These are phyloP conservation scores for Erodium maritimum DNA, from an alignment of 345 rosid species.

Conservation along the genomic window DNA sequence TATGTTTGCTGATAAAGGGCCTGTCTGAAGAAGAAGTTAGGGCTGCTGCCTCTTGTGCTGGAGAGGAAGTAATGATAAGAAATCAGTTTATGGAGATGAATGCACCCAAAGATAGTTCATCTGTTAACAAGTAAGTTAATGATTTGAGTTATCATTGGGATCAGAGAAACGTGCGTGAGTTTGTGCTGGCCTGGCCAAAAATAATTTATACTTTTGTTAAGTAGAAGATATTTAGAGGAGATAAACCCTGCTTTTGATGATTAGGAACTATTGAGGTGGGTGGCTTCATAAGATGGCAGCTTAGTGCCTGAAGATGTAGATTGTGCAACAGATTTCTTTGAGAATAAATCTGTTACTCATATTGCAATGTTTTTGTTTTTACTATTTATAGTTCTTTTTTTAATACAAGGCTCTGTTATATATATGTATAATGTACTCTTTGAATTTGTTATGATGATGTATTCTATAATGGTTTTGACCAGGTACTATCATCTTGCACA, in stretches of 20 bases:
- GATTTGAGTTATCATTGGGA: slow-evolving; percentile 1
- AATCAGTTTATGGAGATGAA: slow-evolving; percentile 92
- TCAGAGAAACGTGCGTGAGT: no score
- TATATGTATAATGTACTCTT: slow-evolving; percentile 1
- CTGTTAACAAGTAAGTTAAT: slow-evolving; percentile 79
- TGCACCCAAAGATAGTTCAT: slow-evolving; percentile 85
- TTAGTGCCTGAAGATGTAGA: slow-evolving; percentile 1
- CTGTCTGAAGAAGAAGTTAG: slow-evolving; percentile 96
- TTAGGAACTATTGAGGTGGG: slow-evolving; percentile 2
- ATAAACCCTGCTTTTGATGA: not conserved
- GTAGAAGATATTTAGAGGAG: no score
- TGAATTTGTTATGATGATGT: not conserved
- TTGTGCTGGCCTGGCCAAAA: no score
- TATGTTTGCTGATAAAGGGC: slow-evolving; percentile 46
- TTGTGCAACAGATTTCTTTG: not conserved
- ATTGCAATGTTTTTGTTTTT: not conserved
- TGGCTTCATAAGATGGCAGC: slow-evolving; percentile 2
- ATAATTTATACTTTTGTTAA: no score
- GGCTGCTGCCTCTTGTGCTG: slow-evolving; percentile 89
- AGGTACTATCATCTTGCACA: slow-evolving; percentile 97
- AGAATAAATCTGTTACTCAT: not conserved
- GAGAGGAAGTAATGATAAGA: slow-evolving; percentile 95
- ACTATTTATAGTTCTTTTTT: not conserved
- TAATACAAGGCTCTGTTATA: not conserved
- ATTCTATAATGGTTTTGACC: slow-evolving; percentile 8